Evolutionary conservation across 306 rosid species (phyloP), one percentile per base, ranked within the genome.

Genomic region (Inga oerstediana): DNA sequence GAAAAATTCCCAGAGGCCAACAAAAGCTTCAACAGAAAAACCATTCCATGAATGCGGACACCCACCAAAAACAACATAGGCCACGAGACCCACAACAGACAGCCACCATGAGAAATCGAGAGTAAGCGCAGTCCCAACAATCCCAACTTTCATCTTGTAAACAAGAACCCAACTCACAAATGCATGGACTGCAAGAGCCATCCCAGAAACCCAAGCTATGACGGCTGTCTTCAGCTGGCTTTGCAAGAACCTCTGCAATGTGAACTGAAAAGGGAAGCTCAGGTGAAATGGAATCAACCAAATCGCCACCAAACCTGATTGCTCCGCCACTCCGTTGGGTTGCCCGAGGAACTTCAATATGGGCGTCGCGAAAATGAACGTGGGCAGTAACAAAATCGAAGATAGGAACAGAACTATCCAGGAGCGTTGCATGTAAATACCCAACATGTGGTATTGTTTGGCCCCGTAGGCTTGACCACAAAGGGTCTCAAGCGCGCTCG

Each of bases 381-480:
- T 2, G 0, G 97, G 95, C 80, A 93, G 5, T 39, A 91, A 80
- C 13, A 90, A 58, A 80, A 93, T 2, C 2, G 90, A 85, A 15
- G 83, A 87, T 0, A 88, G 73, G 46, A 85, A 90, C 8, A 93
- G 80, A 76, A 93, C 92, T 20, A 93, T 80, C 90, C 95, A 89
- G 2, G 97, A 93, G 44, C 95, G 89, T 74, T 93, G 96, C 84
- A 93, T 44, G 61, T 90, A 88, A 35, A 91, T 75, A 14, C 97
- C 93, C 76, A 91, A 35, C 90, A 87, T 88, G 65, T 83, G 88
- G 75, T 83, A 78, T 39, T 89, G 86, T 73, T 86, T 84, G 5
- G 94, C 95, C 6, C 97, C 97, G 48, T 86, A 91, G 4, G 97
- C 94, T 76, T 93, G 97, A 64, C 95, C 97, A 30, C 95, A 91